Conservation (phyloP, 345 rosid genomes). For the Citrus australasica region DNA sequence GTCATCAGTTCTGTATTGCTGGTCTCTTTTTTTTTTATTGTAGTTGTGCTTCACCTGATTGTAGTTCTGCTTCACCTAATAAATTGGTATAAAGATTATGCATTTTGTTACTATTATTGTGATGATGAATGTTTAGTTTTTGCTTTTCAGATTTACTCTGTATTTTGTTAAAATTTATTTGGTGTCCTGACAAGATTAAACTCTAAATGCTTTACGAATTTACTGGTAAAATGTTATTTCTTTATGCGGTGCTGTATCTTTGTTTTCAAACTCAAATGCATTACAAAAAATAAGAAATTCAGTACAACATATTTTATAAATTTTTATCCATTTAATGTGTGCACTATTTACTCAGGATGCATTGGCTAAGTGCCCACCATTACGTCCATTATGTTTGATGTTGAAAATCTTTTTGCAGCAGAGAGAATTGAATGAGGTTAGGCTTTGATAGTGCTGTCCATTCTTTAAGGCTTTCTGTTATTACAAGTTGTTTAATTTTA, state of each 20-base stretch:
- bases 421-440: constrained; percentile 92
- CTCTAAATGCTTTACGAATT: neutral
- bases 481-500: constrained; percentile 16
- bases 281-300: neutral
- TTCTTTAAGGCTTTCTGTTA: neutral
- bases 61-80: neutral
- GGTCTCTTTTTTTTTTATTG: neutral
- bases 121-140: neutral
- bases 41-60: neutral
- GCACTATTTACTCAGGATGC: constrained; percentile 49
- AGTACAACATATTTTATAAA: neutral
- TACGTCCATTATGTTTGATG: constrained; percentile 78
- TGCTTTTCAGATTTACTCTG: neutral
- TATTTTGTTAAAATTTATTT: neutral
- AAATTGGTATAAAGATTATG: neutral
- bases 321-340: neutral
- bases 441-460: constrained; percentile 3
- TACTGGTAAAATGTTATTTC: neutral
- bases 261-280: neutral
- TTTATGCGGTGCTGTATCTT: neutral
- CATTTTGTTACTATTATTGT: neutral
- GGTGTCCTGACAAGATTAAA: neutral
- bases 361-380: constrained; percentile 62
- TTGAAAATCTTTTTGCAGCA: constrained; percentile 93
- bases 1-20: neutral